Conservation (phyloP, 139 green algal genomes). For the Klebsormidium nitens region DNA sequence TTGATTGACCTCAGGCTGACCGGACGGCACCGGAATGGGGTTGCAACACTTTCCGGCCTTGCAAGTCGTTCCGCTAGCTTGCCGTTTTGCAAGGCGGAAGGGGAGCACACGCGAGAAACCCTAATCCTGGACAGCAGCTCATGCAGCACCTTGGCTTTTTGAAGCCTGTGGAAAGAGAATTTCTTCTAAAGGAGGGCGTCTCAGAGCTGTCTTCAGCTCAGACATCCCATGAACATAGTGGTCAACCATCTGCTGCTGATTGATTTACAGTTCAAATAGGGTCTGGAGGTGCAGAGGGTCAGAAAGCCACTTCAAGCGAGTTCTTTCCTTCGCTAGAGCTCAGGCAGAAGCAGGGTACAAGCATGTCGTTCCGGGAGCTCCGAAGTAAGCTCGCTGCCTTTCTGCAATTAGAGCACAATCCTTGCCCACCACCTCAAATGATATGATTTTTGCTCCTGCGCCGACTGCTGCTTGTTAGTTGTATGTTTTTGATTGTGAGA, state of each 20-base stretch:
- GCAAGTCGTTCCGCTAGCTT: neutral
- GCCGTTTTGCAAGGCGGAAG: neutral
- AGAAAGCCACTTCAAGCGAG: neutral
- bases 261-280: neutral
- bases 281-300: neutral
- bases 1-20: neutral
- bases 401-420: neutral
- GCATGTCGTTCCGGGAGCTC: slow-evolving; percentile 42
- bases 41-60: neutral
- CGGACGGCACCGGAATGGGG: neutral
- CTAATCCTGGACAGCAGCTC: too few relatives aligned
- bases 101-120: neutral
- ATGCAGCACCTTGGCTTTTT: too few relatives aligned
- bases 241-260: neutral
- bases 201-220: neutral
- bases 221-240: neutral
- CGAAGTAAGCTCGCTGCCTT: slow-evolving; percentile 14
- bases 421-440: neutral
- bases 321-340: neutral
- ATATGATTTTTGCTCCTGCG: neutral
- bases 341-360: neutral
- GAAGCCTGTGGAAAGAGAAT: too few relatives aligned
- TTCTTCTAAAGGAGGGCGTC: neutral
- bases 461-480: neutral
- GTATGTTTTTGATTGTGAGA: neutral